Evolutionary conservation across 2,329 filamentous ascomycete genomes (phyloP).

Genomic region (Cyphellophora europaea): DNA sequence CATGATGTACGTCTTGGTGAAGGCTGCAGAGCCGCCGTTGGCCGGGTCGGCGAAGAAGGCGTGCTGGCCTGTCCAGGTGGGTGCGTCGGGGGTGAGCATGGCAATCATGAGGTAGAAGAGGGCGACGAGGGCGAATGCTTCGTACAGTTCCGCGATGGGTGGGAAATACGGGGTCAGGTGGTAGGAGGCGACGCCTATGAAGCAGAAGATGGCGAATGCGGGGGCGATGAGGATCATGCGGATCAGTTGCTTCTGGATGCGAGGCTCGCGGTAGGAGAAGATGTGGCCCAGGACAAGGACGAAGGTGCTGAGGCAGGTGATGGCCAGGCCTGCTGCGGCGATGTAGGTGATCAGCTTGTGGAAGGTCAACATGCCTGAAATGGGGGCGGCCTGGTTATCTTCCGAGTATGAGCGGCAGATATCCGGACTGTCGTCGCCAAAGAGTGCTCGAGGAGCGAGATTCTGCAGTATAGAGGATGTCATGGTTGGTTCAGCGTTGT

Average conservation of each 20-base stretch:
- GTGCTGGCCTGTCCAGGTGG: background rate
- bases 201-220: background rate
- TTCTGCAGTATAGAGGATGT: no score
- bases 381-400: background rate
- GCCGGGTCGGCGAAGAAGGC: background rate
- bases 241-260: background rate
- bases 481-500: no score
- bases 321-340: background rate
- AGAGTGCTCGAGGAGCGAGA: no score
- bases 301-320: background rate
- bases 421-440: background rate
- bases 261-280: slow-evolving; percentile 2
- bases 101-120: background rate
- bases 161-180: background rate
- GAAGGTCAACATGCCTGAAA: background rate
- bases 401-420: background rate
- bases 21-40: background rate
- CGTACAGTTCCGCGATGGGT: background rate
- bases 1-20: background rate
- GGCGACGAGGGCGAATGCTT: background rate
- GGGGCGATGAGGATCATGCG: background rate
- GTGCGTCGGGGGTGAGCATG: background rate
- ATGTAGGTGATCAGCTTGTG: slow-evolving; percentile 1
- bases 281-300: background rate
- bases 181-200: background rate